Conservation (phyloP, 1,284 basidiomycete species). For the Trichosporon sp. region DNA sequence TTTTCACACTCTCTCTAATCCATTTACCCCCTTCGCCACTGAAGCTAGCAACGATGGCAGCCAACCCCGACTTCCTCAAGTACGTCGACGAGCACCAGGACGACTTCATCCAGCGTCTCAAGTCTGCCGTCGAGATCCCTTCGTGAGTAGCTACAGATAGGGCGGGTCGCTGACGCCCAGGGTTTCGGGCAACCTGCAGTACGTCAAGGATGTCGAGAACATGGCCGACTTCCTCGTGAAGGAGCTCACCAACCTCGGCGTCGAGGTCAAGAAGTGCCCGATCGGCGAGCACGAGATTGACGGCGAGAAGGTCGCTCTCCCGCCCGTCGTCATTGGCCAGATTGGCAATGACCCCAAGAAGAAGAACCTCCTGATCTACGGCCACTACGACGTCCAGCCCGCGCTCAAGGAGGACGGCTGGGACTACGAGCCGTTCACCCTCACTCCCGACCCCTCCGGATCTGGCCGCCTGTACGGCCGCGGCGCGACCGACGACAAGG, state of each 20-base stretch:
- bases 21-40: slow-evolving; percentile 19
- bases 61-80: slow-evolving; percentile 61
- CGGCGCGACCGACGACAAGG: slow-evolving; percentile 91
- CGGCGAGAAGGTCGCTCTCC: slow-evolving; percentile 71
- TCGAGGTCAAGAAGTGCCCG: slow-evolving; percentile 70
- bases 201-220: slow-evolving; percentile 72
- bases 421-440: slow-evolving; percentile 86
- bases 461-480: slow-evolving; percentile 72
- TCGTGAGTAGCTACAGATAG: slow-evolving; percentile 61
- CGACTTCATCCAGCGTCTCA: slow-evolving; percentile 74
- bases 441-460: slow-evolving; percentile 65
- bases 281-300: slow-evolving; percentile 84
- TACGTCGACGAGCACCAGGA: slow-evolving; percentile 73
- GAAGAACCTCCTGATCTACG: slow-evolving; percentile 91
- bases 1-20: background rate
- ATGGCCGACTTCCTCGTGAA: slow-evolving; percentile 80
- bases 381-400: slow-evolving; percentile 68
- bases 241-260: slow-evolving; percentile 73
- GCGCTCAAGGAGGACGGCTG: slow-evolving; percentile 79
- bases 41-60: slow-evolving; percentile 44
- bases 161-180: slow-evolving; percentile 33
- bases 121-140: slow-evolving; percentile 83
- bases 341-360: slow-evolving; percentile 81
- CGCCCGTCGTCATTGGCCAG: slow-evolving; percentile 82
- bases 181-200: slow-evolving; percentile 57